These are phyloP conservation scores for Aspergillus ustus DNA, from an alignment of 2,329 filamentous ascomycete genomes.

Conservation along the genomic window DNA sequence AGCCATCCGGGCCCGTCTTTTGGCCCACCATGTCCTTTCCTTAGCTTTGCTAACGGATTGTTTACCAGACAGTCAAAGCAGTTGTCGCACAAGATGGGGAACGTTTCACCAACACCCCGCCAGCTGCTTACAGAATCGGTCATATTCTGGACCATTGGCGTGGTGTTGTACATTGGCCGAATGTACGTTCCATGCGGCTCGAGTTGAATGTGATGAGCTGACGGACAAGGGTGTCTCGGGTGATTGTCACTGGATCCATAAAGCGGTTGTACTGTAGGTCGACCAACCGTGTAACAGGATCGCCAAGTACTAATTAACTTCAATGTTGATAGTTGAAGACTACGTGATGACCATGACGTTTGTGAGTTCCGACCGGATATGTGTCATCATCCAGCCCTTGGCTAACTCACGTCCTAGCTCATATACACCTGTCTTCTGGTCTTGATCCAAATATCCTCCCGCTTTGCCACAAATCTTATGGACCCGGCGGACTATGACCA, in stretches of 20 bases:
- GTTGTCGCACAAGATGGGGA: constrained; percentile 24
- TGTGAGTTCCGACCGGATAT: constrained; percentile 32
- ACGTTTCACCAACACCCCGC: constrained; percentile 15
- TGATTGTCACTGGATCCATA: constrained; percentile 34
- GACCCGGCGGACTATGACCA: constrained; percentile 37
- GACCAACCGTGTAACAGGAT: not conserved
- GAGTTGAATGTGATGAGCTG: not conserved
- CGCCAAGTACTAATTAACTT: not conserved
- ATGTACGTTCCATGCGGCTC: not conserved
- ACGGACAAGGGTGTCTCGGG: constrained; percentile 28
- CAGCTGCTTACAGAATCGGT: constrained; percentile 29
- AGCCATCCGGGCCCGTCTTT: not conserved
- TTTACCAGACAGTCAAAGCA: not conserved
- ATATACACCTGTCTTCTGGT: constrained; percentile 41
- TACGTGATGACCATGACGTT: constrained; percentile 44
- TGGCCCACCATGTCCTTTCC: not conserved
- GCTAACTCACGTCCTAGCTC: constrained; percentile 26
- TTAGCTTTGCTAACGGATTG: not conserved
- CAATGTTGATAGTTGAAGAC: constrained; percentile 36
- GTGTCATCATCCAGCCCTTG: not conserved
- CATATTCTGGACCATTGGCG: constrained; percentile 34
- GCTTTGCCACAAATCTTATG: constrained; percentile 45
- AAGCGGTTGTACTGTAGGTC: constrained; percentile 35
- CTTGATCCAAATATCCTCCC: constrained; percentile 43
- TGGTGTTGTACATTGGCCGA: constrained; percentile 1